Evolutionary conservation across 2,329 filamentous ascomycete genomes (phyloP).

Genomic region (Lachnellula subtilissima): DNA sequence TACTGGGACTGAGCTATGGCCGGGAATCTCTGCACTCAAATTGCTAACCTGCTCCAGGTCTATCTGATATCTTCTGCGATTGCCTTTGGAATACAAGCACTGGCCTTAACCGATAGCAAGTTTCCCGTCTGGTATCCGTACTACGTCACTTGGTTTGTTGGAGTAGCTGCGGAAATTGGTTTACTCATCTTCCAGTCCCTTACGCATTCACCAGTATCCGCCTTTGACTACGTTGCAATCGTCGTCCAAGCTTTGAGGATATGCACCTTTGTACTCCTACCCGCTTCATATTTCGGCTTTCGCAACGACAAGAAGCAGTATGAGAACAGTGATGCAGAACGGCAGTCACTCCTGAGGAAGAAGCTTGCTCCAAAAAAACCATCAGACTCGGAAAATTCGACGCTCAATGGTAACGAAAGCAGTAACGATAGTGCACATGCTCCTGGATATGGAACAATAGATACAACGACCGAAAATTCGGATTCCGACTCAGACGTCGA

Average conservation of each 20-base stretch:
- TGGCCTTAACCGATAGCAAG: conserved; percentile 46
- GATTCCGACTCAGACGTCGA: conserved; percentile 15
- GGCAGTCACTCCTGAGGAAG: conserved; percentile 51
- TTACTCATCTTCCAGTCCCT: conserved; percentile 38
- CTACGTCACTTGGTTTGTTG: conserved; percentile 57
- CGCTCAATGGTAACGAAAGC: conserved; percentile 21
- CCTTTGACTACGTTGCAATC: conserved; percentile 23
- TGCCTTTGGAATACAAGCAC: conserved; percentile 57
- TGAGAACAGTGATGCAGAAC: conserved; percentile 48
- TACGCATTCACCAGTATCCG: conserved; percentile 15
- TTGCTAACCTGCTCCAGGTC: conserved; percentile 35
- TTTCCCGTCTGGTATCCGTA: conserved; percentile 58
- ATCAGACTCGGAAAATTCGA: conserved; percentile 23
- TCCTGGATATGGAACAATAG: conserved; percentile 8
- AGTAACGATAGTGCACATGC: background rate
- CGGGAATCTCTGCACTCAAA: background rate
- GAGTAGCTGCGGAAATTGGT: conserved; percentile 50
- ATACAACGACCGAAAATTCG: conserved; percentile 13
- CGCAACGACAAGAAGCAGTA: conserved; percentile 29
- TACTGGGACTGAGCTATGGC: background rate
- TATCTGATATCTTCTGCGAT: conserved; percentile 58
- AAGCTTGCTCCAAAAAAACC: conserved; percentile 31
- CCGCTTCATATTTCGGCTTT: conserved; percentile 31
- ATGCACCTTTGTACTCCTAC: conserved; percentile 32
- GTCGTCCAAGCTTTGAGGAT: conserved; percentile 26